Percentiles rank a stretch among this genome's conserved stretches.
Evolutionary conservation across 192 early-diverging fungal species (phyloP).

Genomic region (Gorgonomyces haynaldii): DNA sequence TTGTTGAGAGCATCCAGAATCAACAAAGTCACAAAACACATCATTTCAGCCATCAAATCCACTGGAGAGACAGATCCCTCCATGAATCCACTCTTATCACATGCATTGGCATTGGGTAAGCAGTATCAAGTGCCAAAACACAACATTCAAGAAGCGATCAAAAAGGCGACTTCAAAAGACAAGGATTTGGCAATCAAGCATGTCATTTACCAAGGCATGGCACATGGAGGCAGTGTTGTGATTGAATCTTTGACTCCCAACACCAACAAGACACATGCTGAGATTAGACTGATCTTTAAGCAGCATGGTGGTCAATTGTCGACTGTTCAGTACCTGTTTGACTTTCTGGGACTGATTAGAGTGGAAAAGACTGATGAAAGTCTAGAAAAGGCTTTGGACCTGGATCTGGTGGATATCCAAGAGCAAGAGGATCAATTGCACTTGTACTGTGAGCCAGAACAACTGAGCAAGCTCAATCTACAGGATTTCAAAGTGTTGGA

Average conservation of each 20-base stretch:
- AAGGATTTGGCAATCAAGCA: constrained; percentile 28
- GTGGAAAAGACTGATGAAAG: constrained; percentile 46
- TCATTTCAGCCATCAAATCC: constrained; percentile 49
- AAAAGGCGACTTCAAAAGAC: constrained; percentile 38
- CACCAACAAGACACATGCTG: constrained; percentile 19
- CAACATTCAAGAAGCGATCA: constrained; percentile 58
- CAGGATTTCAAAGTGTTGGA: too few species aligned
- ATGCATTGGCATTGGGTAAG: constrained; percentile 45
- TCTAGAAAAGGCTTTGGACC: constrained; percentile 47
- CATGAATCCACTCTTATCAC: constrained; percentile 44
- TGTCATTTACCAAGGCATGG: constrained; percentile 54
- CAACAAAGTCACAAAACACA: constrained; percentile 48
- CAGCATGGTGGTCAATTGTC: constrained; percentile 46
- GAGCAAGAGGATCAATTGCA: constrained; percentile 35
- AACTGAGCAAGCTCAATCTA: constrained; percentile 37
- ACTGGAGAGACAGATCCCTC: constrained; percentile 42
- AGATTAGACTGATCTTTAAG: constrained; percentile 46
- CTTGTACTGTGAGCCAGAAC: constrained; percentile 39
- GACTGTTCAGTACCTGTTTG: constrained; percentile 57
- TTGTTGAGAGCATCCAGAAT: constrained; percentile 10
- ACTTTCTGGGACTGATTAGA: constrained; percentile 47
- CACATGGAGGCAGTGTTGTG: constrained; percentile 49
- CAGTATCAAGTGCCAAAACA: constrained; percentile 57
- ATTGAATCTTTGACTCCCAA: constrained; percentile 55
- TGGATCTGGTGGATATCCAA: constrained; percentile 14